These are phyloP conservation scores for Astragalus membranaceus DNA, from an alignment of 306 rosid species.

Conservation along the genomic window DNA sequence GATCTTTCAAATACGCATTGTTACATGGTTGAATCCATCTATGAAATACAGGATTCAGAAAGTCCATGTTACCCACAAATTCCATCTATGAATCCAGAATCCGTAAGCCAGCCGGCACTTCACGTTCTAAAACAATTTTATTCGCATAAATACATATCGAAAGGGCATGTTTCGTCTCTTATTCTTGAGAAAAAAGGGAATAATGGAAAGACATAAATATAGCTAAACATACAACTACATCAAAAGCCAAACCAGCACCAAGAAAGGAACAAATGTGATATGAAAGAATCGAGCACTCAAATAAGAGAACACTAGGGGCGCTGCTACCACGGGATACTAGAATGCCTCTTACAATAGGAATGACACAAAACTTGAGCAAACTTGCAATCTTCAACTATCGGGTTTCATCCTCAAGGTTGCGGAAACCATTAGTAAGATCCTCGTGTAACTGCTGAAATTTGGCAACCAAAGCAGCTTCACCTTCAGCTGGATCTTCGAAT, in stretches of 20 bases:
- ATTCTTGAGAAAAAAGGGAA: slow-evolving; percentile 34
- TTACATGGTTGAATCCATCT: slow-evolving; percentile 17
- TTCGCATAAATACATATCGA: slow-evolving; percentile 37
- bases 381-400: slow-evolving; percentile 47
- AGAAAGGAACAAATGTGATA: slow-evolving; percentile 29
- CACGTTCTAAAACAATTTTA: slow-evolving; percentile 28
- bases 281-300: slow-evolving; percentile 32
- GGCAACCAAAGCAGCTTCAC: slow-evolving; percentile 69
- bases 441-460: slow-evolving; percentile 81
- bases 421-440: slow-evolving; percentile 89
- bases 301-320: slow-evolving; percentile 5
- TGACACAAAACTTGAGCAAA: slow-evolving; percentile 3
- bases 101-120: slow-evolving; percentile 21
- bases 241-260: slow-evolving; percentile 33
- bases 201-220: slow-evolving; percentile 26
- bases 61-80: background rate
- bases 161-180: slow-evolving; percentile 33
- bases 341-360: slow-evolving; percentile 28
- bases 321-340: slow-evolving; percentile 18
- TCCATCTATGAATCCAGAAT: slow-evolving; percentile 18
- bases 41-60: background rate
- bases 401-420: slow-evolving; percentile 94
- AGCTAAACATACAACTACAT: slow-evolving; percentile 37
- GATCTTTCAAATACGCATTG: slow-evolving; percentile 5
- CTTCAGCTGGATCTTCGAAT: slow-evolving; percentile 99